A percentile compares a stretch with the other conserved stretches of the same genome.
Conservation (phyloP, 495 filamentous ascomycete species). For the Beverwykella pulmonaria region DNA sequence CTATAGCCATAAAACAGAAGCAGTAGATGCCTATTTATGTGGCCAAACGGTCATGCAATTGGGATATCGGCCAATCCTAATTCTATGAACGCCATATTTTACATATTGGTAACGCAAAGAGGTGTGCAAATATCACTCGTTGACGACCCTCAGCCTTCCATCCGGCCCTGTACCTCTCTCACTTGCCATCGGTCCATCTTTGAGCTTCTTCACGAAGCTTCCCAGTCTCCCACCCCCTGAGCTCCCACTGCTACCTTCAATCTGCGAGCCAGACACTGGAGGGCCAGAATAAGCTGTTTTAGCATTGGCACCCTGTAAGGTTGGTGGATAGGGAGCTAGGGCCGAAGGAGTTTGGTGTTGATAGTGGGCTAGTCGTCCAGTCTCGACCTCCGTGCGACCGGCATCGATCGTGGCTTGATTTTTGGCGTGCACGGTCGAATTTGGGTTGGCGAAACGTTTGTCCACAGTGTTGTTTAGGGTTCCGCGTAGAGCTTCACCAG, state of each 20-base stretch:
- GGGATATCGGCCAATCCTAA: no score
- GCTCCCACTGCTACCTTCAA: conserved; percentile 1
- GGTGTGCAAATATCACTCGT: conserved; percentile 13
- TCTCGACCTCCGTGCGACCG: conserved; percentile 33
- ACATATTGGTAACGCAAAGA: no score
- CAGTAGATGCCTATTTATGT: no score
- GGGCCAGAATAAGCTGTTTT: background rate
- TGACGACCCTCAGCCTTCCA: conserved; percentile 27
- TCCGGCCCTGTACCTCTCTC: conserved; percentile 7
- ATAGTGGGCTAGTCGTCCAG: conserved; percentile 13
- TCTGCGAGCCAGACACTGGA: background rate
- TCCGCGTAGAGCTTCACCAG: conserved; percentile 36
- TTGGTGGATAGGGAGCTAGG: background rate
- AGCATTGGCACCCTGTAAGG: background rate
- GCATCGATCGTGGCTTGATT: conserved; percentile 26
- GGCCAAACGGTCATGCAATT: no score
- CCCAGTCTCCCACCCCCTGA: conserved; percentile 14
- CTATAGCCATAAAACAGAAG: no score
- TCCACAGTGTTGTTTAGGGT: conserved; percentile 31
- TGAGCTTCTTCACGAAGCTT: conserved; percentile 27
- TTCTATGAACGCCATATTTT: no score
- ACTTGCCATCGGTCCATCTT: conserved; percentile 11
- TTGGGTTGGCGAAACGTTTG: conserved; percentile 18
- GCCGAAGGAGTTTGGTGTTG: conserved; percentile 1
- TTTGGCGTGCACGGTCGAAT: conserved; percentile 9